These are phyloP conservation scores for Camptophora hylomeconis DNA, from an alignment of 2,329 filamentous ascomycete species.

Conservation along the genomic window DNA sequence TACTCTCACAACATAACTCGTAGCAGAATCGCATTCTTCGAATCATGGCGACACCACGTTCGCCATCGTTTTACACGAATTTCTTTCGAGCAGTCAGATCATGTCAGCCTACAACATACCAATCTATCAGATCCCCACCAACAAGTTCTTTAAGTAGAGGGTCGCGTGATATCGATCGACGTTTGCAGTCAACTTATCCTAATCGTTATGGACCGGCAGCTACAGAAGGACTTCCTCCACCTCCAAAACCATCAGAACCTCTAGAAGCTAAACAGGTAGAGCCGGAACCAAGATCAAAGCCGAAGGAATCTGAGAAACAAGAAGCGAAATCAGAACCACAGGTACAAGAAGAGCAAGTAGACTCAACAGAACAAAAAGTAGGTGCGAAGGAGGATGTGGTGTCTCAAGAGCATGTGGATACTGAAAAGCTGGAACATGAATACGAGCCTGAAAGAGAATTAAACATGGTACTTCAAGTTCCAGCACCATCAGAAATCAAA, in stretches of 20 bases:
- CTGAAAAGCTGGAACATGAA: constrained; percentile 5
- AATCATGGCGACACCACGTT: constrained; percentile 46
- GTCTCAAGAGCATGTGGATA: constrained; percentile 1
- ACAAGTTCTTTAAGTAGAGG: constrained; percentile 18
- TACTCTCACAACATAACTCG: no score
- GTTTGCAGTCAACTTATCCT: constrained; percentile 27
- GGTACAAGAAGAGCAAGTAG: constrained; percentile 15
- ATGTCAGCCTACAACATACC: constrained; percentile 32
- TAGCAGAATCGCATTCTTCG: no score
- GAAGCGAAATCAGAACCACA: constrained; percentile 8
- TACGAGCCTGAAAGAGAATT: constrained; percentile 18
- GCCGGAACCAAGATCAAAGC: constrained; percentile 6
- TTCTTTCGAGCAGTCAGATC: constrained; percentile 45
- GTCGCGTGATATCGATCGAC: constrained; percentile 22
- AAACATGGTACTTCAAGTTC: constrained; percentile 30
- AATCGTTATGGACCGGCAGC: constrained; percentile 34
- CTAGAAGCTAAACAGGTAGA: constrained; percentile 1
- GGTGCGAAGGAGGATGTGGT: not conserved
- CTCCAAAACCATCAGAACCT: constrained; percentile 19
- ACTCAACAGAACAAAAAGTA: constrained; percentile 12
- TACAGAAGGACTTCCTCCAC: constrained; percentile 28
- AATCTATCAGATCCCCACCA: constrained; percentile 28
- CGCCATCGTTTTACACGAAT: constrained; percentile 58
- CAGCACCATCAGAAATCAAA: constrained; percentile 22
- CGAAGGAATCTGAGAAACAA: constrained; percentile 9